phyloP scores from a whole-genome alignment of 192 early-diverging fungal species.

The Coemansia sp. region DNA sequence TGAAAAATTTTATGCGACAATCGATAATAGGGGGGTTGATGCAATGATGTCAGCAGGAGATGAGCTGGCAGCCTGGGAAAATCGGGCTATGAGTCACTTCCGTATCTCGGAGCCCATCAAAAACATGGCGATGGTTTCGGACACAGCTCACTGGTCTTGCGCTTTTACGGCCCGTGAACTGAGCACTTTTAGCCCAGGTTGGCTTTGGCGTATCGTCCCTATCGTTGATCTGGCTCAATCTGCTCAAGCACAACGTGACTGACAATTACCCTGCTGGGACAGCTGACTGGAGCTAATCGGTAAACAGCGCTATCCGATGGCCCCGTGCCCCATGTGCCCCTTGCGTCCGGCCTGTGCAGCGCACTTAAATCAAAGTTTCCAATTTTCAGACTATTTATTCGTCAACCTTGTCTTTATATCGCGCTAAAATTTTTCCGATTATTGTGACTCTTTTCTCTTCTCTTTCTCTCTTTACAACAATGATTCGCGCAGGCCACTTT shows the following conservation, averaged over 20 bases:
- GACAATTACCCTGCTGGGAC: not conserved
- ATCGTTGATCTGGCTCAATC: too few relatives aligned
- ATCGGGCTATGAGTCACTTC: not conserved
- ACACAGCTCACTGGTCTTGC: too few relatives aligned
- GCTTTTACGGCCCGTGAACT: too few relatives aligned
- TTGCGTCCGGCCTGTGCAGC: not conserved
- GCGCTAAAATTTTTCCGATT: constrained; percentile 1
- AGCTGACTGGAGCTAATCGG: not conserved
- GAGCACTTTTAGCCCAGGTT: not conserved
- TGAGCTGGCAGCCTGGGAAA: not conserved
- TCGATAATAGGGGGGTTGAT: not conserved
- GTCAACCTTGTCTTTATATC: not conserved
- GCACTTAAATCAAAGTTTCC: not conserved
- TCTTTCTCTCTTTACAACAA: constrained; percentile 7
- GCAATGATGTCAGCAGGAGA: not conserved
- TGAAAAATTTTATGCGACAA: not conserved
- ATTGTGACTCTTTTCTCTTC: constrained; percentile 9
- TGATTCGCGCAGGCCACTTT: constrained; percentile 44
- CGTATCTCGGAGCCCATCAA: not conserved
- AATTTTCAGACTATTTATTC: not conserved
- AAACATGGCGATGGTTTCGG: not conserved
- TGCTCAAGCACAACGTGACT: too few relatives aligned
- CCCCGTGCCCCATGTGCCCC: constrained; percentile 1
- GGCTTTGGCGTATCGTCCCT: not conserved
- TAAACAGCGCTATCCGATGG: not conserved